phyloP scores from a whole-genome alignment of 2,329 filamentous ascomycete species.

The Diplodia corticola region DNA sequence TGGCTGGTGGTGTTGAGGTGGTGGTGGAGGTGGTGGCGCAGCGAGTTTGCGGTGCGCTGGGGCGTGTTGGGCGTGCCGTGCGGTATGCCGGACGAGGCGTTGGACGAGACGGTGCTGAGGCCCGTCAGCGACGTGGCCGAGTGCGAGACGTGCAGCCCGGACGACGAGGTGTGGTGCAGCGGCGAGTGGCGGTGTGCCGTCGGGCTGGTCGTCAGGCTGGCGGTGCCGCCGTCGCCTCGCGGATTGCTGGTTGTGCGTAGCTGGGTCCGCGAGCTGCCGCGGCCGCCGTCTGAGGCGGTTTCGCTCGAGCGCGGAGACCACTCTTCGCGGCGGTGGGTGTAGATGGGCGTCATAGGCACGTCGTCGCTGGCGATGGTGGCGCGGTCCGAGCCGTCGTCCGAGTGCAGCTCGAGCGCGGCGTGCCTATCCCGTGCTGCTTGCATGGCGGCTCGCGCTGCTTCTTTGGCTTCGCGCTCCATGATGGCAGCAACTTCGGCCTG shows the following conservation, averaged over 20 bases:
- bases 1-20: neutral
- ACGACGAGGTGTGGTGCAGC: conserved; percentile 34
- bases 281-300: conserved; percentile 34
- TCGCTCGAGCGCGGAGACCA: conserved; percentile 14
- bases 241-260: conserved; percentile 28
- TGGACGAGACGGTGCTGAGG: conserved; percentile 7
- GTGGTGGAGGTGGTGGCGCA: conserved; percentile 7
- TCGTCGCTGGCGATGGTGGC: conserved; percentile 23
- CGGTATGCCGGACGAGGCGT: neutral
- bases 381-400: conserved; percentile 19
- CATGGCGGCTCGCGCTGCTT: conserved; percentile 31
- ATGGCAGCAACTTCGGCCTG: conserved; percentile 76
- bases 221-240: conserved; percentile 23
- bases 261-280: conserved; percentile 38
- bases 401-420: conserved; percentile 15
- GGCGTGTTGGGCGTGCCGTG: conserved; percentile 21
- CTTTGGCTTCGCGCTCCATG: conserved; percentile 53
- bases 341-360: conserved; percentile 34
- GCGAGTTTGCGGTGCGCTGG: conserved; percentile 23
- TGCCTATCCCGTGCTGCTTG: conserved; percentile 18
- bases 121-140: conserved; percentile 15
- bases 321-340: conserved; percentile 25
- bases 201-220: conserved; percentile 19
- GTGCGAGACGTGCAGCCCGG: conserved; percentile 35
- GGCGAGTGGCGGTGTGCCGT: conserved; percentile 34